Evolutionary conservation across 2,329 filamentous ascomycete genomes (phyloP).

Genomic region (Paecilomyces niveus): DNA sequence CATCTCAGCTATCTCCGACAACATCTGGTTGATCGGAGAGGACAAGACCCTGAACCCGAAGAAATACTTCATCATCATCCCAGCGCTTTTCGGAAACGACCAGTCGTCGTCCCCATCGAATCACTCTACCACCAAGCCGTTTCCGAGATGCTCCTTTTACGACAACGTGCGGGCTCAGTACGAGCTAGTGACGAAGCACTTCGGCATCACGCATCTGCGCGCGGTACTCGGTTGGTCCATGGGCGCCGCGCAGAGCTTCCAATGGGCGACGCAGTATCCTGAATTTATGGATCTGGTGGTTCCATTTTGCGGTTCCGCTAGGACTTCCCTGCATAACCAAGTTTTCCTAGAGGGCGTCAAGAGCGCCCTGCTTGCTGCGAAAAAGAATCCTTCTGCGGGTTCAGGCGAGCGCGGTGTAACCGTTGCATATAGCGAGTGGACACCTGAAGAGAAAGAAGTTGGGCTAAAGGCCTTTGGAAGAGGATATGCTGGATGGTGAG

Average conservation of each 20-base stretch:
- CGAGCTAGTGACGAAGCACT: constrained; percentile 55
- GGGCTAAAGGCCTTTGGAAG: constrained; percentile 65
- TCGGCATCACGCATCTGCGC: constrained; percentile 53
- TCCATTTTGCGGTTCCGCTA: constrained; percentile 61
- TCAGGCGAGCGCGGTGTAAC: constrained; percentile 40
- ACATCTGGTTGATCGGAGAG: constrained; percentile 65
- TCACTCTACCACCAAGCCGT: constrained; percentile 46
- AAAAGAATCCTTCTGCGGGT: constrained; percentile 47
- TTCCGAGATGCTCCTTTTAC: constrained; percentile 57
- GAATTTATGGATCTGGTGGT: constrained; percentile 60
- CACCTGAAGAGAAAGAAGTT: constrained; percentile 44
- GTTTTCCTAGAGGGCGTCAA: constrained; percentile 62
- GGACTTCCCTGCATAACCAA: constrained; percentile 59
- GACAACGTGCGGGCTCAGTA: constrained; percentile 65
- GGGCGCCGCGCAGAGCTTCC: constrained; percentile 60
- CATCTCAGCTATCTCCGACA: constrained; percentile 54
- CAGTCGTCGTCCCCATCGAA: constrained; percentile 64
- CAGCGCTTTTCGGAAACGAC: constrained; percentile 62
- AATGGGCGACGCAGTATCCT: constrained; percentile 57
- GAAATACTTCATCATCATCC: constrained; percentile 62
- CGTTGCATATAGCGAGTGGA: constrained; percentile 43
- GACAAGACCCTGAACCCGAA: constrained; percentile 58
- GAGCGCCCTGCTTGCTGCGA: constrained; percentile 51
- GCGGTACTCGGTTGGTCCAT: constrained; percentile 65
- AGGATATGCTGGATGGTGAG: constrained; percentile 65